Conservation (phyloP, 2,329 filamentous ascomycete genomes). For the Ophiostoma tasmaniense region DNA sequence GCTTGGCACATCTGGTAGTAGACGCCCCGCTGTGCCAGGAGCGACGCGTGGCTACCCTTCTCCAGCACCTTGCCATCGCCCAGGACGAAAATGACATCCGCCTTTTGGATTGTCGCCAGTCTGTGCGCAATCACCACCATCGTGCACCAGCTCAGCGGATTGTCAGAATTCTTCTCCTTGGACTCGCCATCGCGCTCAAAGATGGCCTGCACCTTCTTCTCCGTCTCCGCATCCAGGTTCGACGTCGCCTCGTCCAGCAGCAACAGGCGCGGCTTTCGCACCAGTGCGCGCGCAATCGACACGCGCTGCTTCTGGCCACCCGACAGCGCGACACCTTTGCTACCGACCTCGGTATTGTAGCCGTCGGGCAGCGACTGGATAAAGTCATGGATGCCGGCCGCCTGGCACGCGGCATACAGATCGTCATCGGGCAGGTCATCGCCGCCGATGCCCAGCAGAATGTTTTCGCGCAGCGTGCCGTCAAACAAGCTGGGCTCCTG, state of each 20-base stretch:
- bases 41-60: conserved; percentile 47
- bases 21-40: conserved; percentile 39
- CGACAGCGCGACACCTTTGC: conserved; percentile 18
- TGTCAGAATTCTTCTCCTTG: background rate
- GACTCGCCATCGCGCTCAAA: conserved; percentile 25
- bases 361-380: conserved; percentile 50
- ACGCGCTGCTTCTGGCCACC: conserved; percentile 22
- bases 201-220: conserved; percentile 20
- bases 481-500: conserved; percentile 52
- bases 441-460: conserved; percentile 26
- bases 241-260: conserved; percentile 21
- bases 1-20: conserved; percentile 40
- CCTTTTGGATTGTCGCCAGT: conserved; percentile 58
- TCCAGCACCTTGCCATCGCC: conserved; percentile 56
- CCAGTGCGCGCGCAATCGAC: conserved; percentile 19
- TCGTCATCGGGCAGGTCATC: conserved; percentile 35
- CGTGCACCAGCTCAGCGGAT: conserved; percentile 31
- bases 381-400: conserved; percentile 64
- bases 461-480: conserved; percentile 34
- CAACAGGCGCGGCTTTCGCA: conserved; percentile 16
- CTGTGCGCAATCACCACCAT: conserved; percentile 62
- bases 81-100: conserved; percentile 62
- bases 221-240: conserved; percentile 20
- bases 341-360: conserved; percentile 19
- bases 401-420: conserved; percentile 42